Base-by-base conservation (phyloP, 257 asterid genomes). In the Marsdenia floribunda region DNA sequence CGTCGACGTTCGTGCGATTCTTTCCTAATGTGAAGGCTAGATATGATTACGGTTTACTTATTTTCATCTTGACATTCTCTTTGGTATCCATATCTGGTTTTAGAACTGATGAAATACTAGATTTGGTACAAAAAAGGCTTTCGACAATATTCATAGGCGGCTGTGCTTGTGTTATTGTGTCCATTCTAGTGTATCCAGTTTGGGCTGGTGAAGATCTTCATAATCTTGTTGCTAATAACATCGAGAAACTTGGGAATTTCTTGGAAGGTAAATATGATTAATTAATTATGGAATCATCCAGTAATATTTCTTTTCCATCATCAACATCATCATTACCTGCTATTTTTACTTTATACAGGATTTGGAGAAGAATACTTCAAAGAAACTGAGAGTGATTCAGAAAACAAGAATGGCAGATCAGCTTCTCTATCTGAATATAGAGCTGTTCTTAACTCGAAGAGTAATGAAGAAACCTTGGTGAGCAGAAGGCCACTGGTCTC, bases 151-250 rank as follows among this genome's bases (percentile, higher is more conserved):
- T 86, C 13, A 81, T 91, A 13, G 97, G 97, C 59, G 96, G 88
- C 35, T 77, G 87, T 1, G 73, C 89, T 54, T 88, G 93, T 73
- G 72, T 91, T 29, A 35, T 86, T 4, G 81, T 91, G 11, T 91
- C 94, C 44, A 81, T 88, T 68, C 68, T 86, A 13, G 82, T 90
- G 1, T 88, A 59, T 42, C 97, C 97, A 9, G 96, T 90, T 0
- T 91, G 97, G 96, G 90, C 97, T 6, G 97, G 97, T 22, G 84
- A 87, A 63, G 97, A 91, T 79, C 97, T 89, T 46, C 96, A 90
- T 83, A 73, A 78, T 11, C 92, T 87, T 3, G 86, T 88, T 0
- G 94, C 94, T 38, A 40, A 72, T 6, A 84, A 88, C 73, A 75
- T 90, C 13, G 85, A 86, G 5, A 86, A 79, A 60, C 90, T 91